phyloP scores from a whole-genome alignment of 2,329 filamentous ascomycete genomes.

The Ceratocystis harringtonii region DNA sequence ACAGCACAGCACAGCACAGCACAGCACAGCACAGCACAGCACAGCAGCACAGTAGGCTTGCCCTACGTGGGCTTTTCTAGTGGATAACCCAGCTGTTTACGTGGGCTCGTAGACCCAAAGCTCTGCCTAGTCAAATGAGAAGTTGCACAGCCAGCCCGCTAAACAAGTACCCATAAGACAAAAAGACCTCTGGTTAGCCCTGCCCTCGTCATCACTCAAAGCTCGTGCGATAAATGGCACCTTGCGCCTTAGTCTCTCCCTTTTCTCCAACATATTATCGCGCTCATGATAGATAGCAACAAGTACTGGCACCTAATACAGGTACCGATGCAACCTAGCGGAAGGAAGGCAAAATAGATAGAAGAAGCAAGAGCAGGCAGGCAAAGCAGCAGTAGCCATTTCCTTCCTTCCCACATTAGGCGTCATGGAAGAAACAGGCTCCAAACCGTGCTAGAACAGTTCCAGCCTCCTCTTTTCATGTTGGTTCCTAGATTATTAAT shows the following conservation, averaged over 20 bases:
- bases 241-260: too few species aligned
- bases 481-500: background rate
- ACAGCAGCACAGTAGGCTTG: background rate
- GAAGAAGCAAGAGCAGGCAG: background rate
- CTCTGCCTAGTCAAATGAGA: background rate
- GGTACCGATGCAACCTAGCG: background rate
- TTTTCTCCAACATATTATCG: too few species aligned
- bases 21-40: background rate
- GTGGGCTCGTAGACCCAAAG: too few species aligned
- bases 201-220: too few species aligned
- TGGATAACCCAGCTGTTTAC: background rate
- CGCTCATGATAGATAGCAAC: background rate
- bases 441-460: background rate
- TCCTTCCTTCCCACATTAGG: background rate
- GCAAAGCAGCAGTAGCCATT: background rate
- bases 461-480: background rate
- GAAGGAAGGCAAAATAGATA: background rate
- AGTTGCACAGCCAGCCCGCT: background rate
- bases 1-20: background rate
- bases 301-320: background rate
- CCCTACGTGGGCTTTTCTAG: background rate
- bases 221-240: too few species aligned
- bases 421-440: background rate
- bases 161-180: background rate
- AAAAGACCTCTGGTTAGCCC: too few species aligned